Evolutionary conservation across 805 yeast species (phyloP).

Genomic region (Pichia cabralensis): DNA sequence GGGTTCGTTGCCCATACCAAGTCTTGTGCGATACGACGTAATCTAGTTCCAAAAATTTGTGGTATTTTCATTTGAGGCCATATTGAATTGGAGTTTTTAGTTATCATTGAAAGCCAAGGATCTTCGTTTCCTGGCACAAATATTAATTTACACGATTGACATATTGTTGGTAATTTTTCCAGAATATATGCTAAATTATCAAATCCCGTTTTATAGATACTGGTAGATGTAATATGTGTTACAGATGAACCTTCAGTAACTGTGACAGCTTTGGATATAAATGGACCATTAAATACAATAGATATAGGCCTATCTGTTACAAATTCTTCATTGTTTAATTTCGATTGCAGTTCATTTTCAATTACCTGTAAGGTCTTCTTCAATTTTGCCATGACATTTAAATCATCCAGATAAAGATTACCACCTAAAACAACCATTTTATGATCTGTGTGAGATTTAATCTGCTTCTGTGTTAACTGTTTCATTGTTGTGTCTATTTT

Average conservation of each 20-base stretch:
- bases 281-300: slow-evolving; percentile 77
- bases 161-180: slow-evolving; percentile 45
- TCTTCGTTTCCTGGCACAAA: slow-evolving; percentile 87
- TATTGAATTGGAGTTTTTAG: slow-evolving; percentile 46
- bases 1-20: slow-evolving; percentile 67
- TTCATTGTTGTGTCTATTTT: slow-evolving; percentile 55
- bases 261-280: slow-evolving; percentile 54
- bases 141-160: slow-evolving; percentile 45
- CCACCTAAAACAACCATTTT: slow-evolving; percentile 66
- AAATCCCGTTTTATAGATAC: slow-evolving; percentile 54
- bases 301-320: slow-evolving; percentile 23
- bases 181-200: slow-evolving; percentile 64
- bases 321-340: slow-evolving; percentile 17
- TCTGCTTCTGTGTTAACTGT: slow-evolving; percentile 43
- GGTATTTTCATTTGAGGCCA: slow-evolving; percentile 79
- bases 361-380: slow-evolving; percentile 49
- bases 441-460: slow-evolving; percentile 35
- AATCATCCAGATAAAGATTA: slow-evolving; percentile 56
- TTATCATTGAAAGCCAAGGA: slow-evolving; percentile 76
- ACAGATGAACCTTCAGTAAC: slow-evolving; percentile 42
- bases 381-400: slow-evolving; percentile 50
- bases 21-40: slow-evolving; percentile 47
- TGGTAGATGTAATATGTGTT: slow-evolving; percentile 38
- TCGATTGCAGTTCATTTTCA: slow-evolving; percentile 31
- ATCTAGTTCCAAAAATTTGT: slow-evolving; percentile 53